Conservation (phyloP, 2,329 filamentous ascomycete species). For the Alternaria metachromatica region DNA sequence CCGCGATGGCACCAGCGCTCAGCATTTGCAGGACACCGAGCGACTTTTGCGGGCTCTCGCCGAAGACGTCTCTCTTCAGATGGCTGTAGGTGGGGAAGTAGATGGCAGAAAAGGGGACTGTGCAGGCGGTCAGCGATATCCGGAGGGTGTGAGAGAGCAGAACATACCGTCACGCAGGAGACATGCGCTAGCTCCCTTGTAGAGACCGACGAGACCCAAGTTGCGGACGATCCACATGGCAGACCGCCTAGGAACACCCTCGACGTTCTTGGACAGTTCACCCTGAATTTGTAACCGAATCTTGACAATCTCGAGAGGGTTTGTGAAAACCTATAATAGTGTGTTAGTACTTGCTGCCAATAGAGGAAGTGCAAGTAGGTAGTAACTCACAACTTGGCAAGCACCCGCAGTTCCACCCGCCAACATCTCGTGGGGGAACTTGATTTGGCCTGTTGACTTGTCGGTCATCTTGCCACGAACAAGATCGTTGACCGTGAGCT, state of each 20-base stretch:
- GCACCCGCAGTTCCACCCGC: conserved; percentile 89
- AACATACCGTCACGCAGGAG: conserved; percentile 75
- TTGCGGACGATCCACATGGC: conserved; percentile 98
- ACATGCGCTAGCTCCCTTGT: conserved; percentile 96
- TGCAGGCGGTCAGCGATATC: conserved; percentile 15
- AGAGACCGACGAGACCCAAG: conserved; percentile 89
- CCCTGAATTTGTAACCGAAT: conserved; percentile 97
- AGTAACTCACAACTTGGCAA: conserved; percentile 84
- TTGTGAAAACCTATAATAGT: conserved; percentile 79
- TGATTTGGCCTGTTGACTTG: conserved; percentile 75
- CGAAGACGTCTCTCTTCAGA: conserved; percentile 91
- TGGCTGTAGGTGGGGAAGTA: conserved; percentile 98
- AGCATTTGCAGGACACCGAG: conserved; percentile 90
- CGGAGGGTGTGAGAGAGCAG: background rate
- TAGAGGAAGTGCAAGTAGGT: background rate
- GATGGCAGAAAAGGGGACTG: conserved; percentile 94
- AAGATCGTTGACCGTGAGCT: conserved; percentile 96
- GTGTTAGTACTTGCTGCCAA: conserved; percentile 15
- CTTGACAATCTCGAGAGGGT: conserved; percentile 98
- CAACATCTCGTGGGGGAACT: conserved; percentile 74
- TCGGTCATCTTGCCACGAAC: conserved; percentile 79
- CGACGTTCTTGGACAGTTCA: conserved; percentile 86
- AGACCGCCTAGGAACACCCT: conserved; percentile 83
- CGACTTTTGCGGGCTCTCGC: conserved; percentile 85
- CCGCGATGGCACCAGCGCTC: conserved; percentile 85